phyloP scores from a whole-genome alignment of 2,329 filamentous ascomycete genomes.

The Aspergillus sp. region DNA sequence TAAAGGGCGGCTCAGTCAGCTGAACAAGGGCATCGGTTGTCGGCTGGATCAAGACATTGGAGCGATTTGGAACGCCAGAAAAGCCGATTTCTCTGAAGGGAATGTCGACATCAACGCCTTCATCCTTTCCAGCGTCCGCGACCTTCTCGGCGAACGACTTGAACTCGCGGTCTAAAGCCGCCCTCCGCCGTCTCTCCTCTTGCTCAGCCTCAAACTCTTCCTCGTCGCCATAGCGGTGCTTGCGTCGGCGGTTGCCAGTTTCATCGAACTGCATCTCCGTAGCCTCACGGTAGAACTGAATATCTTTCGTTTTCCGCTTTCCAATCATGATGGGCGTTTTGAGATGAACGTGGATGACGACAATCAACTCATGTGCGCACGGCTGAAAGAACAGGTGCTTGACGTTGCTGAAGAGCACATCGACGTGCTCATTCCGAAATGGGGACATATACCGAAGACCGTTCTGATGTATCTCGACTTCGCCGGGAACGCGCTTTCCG shows the following conservation, averaged over 20 bases:
- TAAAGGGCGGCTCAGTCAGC: constrained; percentile 91
- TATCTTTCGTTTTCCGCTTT: constrained; percentile 98
- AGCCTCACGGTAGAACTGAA: constrained; percentile 95
- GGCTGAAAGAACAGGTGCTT: constrained; percentile 99
- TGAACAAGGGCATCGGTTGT: constrained; percentile 96
- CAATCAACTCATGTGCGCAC: constrained; percentile 89
- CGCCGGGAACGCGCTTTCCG: constrained; percentile 90
- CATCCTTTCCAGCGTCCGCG: constrained; percentile 83
- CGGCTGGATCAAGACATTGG: constrained; percentile 89
- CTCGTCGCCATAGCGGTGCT: constrained; percentile 95
- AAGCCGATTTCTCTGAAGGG: constrained; percentile 95
- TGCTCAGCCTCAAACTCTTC: constrained; percentile 98
- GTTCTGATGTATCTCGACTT: constrained; percentile 96
- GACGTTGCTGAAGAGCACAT: constrained; percentile 95
- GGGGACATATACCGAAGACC: constrained; percentile 91
- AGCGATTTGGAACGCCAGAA: constrained; percentile 90
- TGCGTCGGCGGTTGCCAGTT: constrained; percentile 93
- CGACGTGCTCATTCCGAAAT: constrained; percentile 72
- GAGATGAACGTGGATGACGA: constrained; percentile 94
- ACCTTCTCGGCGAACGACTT: constrained; percentile 96
- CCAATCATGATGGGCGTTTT: constrained; percentile 98
- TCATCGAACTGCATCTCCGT: constrained; percentile 99
- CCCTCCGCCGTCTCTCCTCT: constrained; percentile 81
- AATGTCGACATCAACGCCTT: constrained; percentile 88
- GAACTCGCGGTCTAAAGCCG: constrained; percentile 91